These are phyloP conservation scores for Phytophthora vignae DNA, from an alignment of 352 stramenopile species.

Conservation along the genomic window DNA sequence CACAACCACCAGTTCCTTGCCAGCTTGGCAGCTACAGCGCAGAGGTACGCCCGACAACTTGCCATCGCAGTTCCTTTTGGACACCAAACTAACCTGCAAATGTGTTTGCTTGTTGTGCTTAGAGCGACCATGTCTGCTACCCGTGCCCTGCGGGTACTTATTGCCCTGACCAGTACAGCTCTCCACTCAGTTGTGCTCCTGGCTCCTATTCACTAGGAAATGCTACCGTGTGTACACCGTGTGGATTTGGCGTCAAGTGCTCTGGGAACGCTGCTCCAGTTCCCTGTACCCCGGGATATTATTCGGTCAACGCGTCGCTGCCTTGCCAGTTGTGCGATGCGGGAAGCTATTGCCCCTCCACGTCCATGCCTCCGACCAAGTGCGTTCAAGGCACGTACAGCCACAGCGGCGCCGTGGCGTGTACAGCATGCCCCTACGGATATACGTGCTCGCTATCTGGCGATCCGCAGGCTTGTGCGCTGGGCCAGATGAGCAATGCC, in stretches of 20 bases:
- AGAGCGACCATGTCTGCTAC: conserved; percentile 47
- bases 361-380: conserved; percentile 28
- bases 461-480: conserved; percentile 39
- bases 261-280: conserved; percentile 27
- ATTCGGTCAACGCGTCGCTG: conserved; percentile 31
- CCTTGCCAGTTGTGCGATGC: conserved; percentile 39
- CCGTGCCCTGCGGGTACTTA: conserved; percentile 53
- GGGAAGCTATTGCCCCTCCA: conserved; percentile 51
- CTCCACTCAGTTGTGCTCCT: conserved; percentile 23
- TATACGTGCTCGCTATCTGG: conserved; percentile 45
- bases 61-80: neutral
- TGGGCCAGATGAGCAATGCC: conserved; percentile 52
- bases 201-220: conserved; percentile 61
- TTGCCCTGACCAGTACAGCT: conserved; percentile 34
- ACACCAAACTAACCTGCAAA: neutral
- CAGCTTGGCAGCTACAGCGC: conserved; percentile 56
- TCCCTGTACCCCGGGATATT: conserved; percentile 38
- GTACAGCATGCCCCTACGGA: conserved; percentile 55
- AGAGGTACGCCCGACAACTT: conserved; percentile 28
- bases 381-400: conserved; percentile 55
- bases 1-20: conserved; percentile 47
- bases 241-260: conserved; percentile 60
- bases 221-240: conserved; percentile 48
- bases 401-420: conserved; percentile 44
- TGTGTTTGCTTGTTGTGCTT: conserved; percentile 6